Evolutionary conservation across 192 early-diverging fungal species (phyloP).

Genomic region (Coemansia erecta): DNA sequence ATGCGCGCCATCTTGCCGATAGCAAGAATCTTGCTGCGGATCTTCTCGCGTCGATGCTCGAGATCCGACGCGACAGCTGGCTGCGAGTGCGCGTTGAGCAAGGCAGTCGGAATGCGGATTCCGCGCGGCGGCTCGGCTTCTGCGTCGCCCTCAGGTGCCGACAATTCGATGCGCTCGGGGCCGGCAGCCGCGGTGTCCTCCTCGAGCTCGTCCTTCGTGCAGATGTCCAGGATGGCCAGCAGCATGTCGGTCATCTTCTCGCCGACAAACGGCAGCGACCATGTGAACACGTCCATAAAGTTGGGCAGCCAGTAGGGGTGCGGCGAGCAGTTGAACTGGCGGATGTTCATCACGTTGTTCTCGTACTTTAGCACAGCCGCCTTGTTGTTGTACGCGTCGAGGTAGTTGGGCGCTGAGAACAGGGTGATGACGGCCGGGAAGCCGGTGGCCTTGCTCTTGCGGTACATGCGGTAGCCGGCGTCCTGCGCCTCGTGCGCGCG

Average conservation of each 20-base stretch:
- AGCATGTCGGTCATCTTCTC: conserved; percentile 99
- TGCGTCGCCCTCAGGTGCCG: not conserved
- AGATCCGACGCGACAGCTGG: conserved; percentile 37
- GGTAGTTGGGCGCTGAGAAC: conserved; percentile 97
- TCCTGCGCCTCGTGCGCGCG: conserved; percentile 98
- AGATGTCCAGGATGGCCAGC: conserved; percentile 88
- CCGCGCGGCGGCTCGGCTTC: not conserved
- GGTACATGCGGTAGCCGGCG: conserved; percentile 95
- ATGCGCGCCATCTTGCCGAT: conserved; percentile 87
- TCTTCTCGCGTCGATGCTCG: conserved; percentile 52
- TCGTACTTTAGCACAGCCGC: conserved; percentile 98
- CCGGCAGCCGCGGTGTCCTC: conserved; percentile 40
- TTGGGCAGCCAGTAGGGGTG: conserved; percentile 99
- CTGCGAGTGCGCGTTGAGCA: conserved; percentile 4
- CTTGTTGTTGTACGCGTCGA: conserved; percentile 99
- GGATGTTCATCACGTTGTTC: conserved; percentile 99
- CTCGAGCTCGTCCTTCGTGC: conserved; percentile 90
- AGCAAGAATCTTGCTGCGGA: conserved; percentile 68
- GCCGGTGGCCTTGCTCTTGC: conserved; percentile 87
- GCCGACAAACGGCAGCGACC: conserved; percentile 96
- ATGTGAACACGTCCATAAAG: conserved; percentile 99
- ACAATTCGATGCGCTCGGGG: not conserved
- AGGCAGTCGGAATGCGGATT: conserved; percentile 3
- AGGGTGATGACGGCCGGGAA: conserved; percentile 98
- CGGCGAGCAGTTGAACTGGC: conserved; percentile 90